Base-by-base conservation (phyloP, 1,139 yeast genomes). In the Wickerhamomyces sp. region DNA sequence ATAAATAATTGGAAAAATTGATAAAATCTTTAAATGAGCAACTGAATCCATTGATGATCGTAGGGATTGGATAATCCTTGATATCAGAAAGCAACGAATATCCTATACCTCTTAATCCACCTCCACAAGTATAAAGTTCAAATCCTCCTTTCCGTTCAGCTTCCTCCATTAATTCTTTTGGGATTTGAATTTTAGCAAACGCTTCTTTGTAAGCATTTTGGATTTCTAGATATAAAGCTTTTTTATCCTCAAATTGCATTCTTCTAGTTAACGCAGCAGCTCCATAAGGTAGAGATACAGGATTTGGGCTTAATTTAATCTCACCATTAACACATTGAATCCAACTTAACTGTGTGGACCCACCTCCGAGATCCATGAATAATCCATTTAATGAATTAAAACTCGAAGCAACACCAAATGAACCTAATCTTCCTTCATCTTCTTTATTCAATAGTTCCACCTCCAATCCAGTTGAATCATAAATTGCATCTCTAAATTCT, bases 301-400 rank as follows among this genome's bases (percentile, higher is more conserved):
- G 82, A 13, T 67, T 67, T 3, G 68, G 63, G n/a, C 81, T 74
- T 51, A 74, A 68, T 41, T 63, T 60, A 28, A 78, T 67, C 42
- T 68, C 70, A 7, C 85, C 86, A 39, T 68, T 64, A 24, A 62
- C 60, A 35, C 79, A 72, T 40, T 68, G 65, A 21, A 80, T 74
- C 86, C 88, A 81, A 31, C 83, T 77, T 21, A 81, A 51, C 47
- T 78, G 84, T 0, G 78, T 69, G 10, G 78, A 71, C 0, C 85
- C 84, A 26, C 85, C 85, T 6, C 86, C 85, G 33, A 81, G 62
- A 51, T 81, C 87, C 71, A 81, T 69, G 51, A 76, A 79, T 17
- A 81, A 56, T 2, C 88, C 88, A 19, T 75, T 70, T 2, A 78
- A 72, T 24, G 73, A 71, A 53, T 76, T 72, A 54, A 79, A 79